These are phyloP conservation scores for Choiromyces venosus DNA, from an alignment of 495 filamentous ascomycete species.

Conservation along the genomic window DNA sequence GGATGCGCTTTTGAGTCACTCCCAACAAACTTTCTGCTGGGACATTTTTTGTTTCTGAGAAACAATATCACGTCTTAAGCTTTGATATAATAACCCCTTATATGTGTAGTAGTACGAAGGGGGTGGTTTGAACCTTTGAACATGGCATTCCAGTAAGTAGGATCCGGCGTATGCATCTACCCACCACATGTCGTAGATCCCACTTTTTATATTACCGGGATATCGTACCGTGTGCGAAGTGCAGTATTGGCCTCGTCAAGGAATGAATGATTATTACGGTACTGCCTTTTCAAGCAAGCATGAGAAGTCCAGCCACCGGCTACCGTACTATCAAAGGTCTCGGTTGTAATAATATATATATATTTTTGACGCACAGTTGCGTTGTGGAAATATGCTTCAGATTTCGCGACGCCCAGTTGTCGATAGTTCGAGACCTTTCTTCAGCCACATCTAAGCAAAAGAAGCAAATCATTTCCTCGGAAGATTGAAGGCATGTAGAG, in stretches of 20 bases:
- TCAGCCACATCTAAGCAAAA: not conserved
- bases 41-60: not conserved
- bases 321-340: not conserved
- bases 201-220: not conserved
- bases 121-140: not conserved
- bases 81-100: not conserved
- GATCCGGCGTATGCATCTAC: not conserved
- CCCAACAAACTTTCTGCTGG: not conserved
- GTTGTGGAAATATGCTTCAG: no score
- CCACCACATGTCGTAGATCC: not conserved
- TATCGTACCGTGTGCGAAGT: not conserved
- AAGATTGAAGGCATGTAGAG: not conserved
- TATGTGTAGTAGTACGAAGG: not conserved
- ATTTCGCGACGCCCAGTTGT: not conserved
- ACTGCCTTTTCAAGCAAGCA: not conserved
- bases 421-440: not conserved
- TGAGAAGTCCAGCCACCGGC: not conserved
- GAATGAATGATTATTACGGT: not conserved
- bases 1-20: not conserved
- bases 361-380: no score
- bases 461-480: not conserved
- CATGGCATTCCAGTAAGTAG: not conserved
- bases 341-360: not conserved
- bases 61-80: not conserved
- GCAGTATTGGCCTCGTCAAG: not conserved